These are phyloP conservation scores for Tagetes patula DNA, from an alignment of 129 eudicot species.

Conservation along the genomic window DNA sequence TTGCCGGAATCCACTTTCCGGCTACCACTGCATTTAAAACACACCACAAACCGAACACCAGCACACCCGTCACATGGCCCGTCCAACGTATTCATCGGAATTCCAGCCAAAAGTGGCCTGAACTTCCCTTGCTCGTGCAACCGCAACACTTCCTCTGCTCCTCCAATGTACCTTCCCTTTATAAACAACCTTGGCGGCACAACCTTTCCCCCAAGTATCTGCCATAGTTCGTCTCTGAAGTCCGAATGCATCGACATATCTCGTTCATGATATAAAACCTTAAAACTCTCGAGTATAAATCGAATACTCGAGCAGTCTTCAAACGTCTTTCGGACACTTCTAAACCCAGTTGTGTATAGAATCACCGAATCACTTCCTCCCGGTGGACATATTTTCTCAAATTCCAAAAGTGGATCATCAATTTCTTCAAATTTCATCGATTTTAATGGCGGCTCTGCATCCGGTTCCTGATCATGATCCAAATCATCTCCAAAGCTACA, in stretches of 20 bases:
- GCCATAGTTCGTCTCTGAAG: constrained; percentile 73
- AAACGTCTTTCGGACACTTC: constrained; percentile 83
- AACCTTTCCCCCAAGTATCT: constrained; percentile 58
- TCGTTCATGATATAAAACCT: constrained; percentile 58
- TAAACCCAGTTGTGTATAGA: constrained; percentile 75
- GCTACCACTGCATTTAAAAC: constrained; percentile 77
- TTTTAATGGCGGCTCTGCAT: constrained; percentile 41
- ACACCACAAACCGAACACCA: constrained; percentile 69
- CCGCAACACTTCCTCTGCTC: constrained; percentile 70
- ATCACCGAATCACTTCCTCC: constrained; percentile 70
- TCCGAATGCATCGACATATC: constrained; percentile 81
- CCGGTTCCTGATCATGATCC: constrained; percentile 16
- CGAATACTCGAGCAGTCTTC: constrained; percentile 78
- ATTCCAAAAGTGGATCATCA: constrained; percentile 44
- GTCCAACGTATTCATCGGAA: constrained; percentile 38
- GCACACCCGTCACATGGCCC: constrained; percentile 67
- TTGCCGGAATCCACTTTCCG: constrained; percentile 48
- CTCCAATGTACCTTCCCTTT: constrained; percentile 83
- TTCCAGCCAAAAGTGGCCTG: constrained; percentile 59
- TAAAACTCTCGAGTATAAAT: constrained; percentile 57
- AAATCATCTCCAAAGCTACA: constrained; percentile 12
- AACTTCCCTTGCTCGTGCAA: constrained; percentile 80
- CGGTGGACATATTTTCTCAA: constrained; percentile 77
- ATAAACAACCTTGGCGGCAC: constrained; percentile 82
- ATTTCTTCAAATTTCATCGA: constrained; percentile 44